Base-by-base conservation (phyloP, 2,329 filamentous ascomycete species). In the Trichoderma sp. region DNA sequence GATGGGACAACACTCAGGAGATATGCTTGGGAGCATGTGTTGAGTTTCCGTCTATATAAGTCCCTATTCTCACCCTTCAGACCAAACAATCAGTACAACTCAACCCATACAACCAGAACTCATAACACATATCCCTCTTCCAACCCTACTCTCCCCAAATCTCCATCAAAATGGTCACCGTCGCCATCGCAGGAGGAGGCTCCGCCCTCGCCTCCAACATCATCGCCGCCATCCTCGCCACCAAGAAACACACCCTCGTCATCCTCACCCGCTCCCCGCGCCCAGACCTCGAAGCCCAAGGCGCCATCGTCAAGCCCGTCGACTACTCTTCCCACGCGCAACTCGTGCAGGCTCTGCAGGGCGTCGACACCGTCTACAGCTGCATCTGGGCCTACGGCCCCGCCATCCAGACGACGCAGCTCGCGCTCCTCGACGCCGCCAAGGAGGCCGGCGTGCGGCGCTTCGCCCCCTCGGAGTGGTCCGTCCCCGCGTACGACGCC, bases 191-290 rank as follows among this genome's bases (percentile, higher is more conserved):
- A 1, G 63, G 63, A 62, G 57, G 56, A n/a, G 30, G 39, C 34
- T 65, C 63, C 21, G 24, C 45, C 48, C 54, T 65, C 2, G 63
- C 57, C 15, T 65, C 63, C 12, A 65, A 61, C 57, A 62, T 65
- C 57, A 61, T 65, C 41, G 9, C 17, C 44, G 48, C 47, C n/a
- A 62, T 65, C 41, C 47, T 65, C 5, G 63, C 63, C 19, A 54
- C 48, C 26, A 62, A 62, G 17, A 61, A 65, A 17, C 63, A 65
- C 28, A 39, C 52, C 10, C 56, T 65, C 21, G 50, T 65, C 14
- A n/a, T 62, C 30, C 55, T 65, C 28, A 41, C 48, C 10, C 63
- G 63, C 28, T 65, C 63, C 17, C 47, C 57, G 26, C 47, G 30
- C 6, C 57, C 63, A 5, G 57, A 41, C 2, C 63, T 65, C 3